Evolutionary conservation across 805 yeast species (phyloP), one percentile per base, ranked within the genome.

Genomic region (Torulaspora indica): DNA sequence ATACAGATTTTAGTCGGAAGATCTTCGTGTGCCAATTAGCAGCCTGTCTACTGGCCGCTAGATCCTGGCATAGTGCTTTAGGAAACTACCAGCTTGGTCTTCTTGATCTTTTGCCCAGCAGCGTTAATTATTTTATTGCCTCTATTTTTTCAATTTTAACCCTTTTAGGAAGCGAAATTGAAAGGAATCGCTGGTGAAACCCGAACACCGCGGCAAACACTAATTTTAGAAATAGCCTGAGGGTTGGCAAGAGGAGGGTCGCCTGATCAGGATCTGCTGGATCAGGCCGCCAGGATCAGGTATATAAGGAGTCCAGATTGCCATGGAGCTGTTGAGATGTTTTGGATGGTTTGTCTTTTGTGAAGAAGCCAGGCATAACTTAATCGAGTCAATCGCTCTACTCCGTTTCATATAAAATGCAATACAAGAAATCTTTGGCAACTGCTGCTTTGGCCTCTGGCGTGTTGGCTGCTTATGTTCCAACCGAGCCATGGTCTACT

Each of bases 401-500:
- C 22, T 14, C 14, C 12, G 5, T 18, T 13, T n/a, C 5, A 17
- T 23, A 15, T 10, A 43, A 34, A 67, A 71, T 71, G 76, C 76
- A 71, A 67, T 71, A 68, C 70, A 71, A 67, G 58, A 61, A 57
- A 44, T 53, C 72, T 30, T 44, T 69, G 35, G 61, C 66, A 48
- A 63, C 72, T 42, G 55, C 73, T 41, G 67, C 77, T 52, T 59
- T 78, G 33, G 72, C 74, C 42, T 62, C 77, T n/a, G 47, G 71
- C 13, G 71, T 81, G 27, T 42, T 73, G 40, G 82, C 84, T 40
- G 86, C 86, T 46, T 76, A 76, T 54, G 77, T 79, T 53, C 85
- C 84, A 50, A 64, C 79, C 42, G 82, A 77, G 48, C 79, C 82
- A 56, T 83, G 85, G 85, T 66, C 83, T 43, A 80, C 88, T 43